phyloP scores from a whole-genome alignment of 2,329 filamentous ascomycete genomes.

The Talaromyces atroroseus region DNA sequence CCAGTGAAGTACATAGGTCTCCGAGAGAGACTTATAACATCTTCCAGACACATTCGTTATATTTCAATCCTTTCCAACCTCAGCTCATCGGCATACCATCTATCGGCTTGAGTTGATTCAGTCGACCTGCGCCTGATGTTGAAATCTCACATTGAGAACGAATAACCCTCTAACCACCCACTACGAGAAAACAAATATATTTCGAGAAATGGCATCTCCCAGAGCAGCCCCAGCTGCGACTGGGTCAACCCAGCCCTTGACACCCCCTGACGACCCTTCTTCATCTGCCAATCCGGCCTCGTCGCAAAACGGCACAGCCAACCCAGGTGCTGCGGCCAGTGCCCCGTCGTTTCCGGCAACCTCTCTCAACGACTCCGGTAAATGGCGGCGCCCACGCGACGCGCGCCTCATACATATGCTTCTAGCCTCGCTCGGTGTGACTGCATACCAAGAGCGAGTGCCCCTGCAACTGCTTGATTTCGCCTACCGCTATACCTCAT shows the following conservation, averaged over 20 bases:
- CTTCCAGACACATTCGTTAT: background rate
- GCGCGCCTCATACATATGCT: slow-evolving; percentile 48
- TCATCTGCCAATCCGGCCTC: slow-evolving; percentile 20
- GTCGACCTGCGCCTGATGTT: background rate
- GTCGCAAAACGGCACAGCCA: slow-evolving; percentile 20
- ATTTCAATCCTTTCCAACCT: background rate
- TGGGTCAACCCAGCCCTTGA: slow-evolving; percentile 35
- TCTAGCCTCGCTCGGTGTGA: slow-evolving; percentile 45
- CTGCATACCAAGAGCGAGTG: slow-evolving; percentile 48
- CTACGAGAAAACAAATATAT: background rate
- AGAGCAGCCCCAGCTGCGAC: slow-evolving; percentile 24
- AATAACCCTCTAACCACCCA: background rate
- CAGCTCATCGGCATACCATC: background rate
- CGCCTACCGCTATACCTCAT: slow-evolving; percentile 50
- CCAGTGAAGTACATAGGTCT: background rate
- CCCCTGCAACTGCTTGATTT: slow-evolving; percentile 50
- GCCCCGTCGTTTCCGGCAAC: slow-evolving; percentile 37
- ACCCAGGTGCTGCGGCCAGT: slow-evolving; percentile 21
- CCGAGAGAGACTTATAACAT: background rate
- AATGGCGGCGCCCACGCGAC: slow-evolving; percentile 44
- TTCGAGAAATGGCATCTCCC: slow-evolving; percentile 30
- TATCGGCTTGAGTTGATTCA: background rate
- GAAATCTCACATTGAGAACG: background rate
- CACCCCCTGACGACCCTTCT: slow-evolving; percentile 38
- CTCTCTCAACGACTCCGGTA: slow-evolving; percentile 43